phyloP scores from a whole-genome alignment of 495 filamentous ascomycete genomes.

The Stereocaulon alpinum region DNA sequence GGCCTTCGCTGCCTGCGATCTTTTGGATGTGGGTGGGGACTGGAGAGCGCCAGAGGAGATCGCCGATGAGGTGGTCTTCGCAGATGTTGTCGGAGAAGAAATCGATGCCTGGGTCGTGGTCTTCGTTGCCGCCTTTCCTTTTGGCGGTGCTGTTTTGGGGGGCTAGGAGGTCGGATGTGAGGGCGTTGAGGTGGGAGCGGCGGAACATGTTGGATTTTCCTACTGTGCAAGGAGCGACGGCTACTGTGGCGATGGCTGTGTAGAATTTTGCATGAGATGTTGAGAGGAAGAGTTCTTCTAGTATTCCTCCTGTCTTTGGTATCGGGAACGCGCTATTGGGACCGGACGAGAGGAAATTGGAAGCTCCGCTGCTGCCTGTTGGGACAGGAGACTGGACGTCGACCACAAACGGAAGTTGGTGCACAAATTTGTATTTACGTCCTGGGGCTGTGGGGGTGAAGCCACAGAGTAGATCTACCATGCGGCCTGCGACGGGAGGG shows the following conservation, averaged over 20 bases:
- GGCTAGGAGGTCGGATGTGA: conserved; percentile 57
- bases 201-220: conserved; percentile 99
- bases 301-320: conserved; percentile 57
- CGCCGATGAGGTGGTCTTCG: conserved; percentile 93
- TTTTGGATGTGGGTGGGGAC: conserved; percentile 27
- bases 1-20: conserved; percentile 30
- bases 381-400: conserved; percentile 42
- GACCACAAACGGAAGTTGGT: conserved; percentile 81
- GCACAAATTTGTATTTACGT: conserved; percentile 82
- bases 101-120: conserved; percentile 61
- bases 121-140: conserved; percentile 28
- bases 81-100: conserved; percentile 95
- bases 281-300: conserved; percentile 91
- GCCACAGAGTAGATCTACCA: conserved; percentile 80
- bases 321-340: conserved; percentile 13
- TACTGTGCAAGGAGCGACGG: conserved; percentile 84
- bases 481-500: conserved; percentile 64
- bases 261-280: conserved; percentile 98
- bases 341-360: conserved; percentile 21
- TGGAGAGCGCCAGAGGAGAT: conserved; percentile 67
- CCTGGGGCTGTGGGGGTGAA: conserved; percentile 32
- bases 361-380: conserved; percentile 15
- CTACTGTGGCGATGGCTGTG: conserved; percentile 88
- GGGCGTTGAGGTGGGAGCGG: conserved; percentile 71
- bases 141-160: conserved; percentile 27